Conservation (phyloP, 1,139 yeast genomes). For the Hansenula sp. region DNA sequence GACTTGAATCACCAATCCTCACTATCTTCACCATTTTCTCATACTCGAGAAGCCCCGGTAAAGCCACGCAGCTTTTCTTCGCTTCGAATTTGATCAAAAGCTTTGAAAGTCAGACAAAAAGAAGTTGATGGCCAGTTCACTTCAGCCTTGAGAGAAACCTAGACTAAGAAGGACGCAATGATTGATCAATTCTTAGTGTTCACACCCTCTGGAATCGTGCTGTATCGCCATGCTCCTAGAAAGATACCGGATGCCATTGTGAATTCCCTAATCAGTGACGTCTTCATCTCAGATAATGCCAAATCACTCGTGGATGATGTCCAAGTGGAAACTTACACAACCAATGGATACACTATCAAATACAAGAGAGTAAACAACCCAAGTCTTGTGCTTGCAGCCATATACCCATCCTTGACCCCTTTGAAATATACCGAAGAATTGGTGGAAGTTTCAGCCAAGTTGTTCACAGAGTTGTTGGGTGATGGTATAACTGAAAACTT, state of each 20-base stretch:
- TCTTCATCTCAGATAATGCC: slow-evolving; percentile 36
- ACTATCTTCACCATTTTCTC: slow-evolving; percentile 5
- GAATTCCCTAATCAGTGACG: slow-evolving; percentile 46
- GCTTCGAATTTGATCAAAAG: no score
- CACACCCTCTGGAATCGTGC: slow-evolving; percentile 54
- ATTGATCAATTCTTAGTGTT: slow-evolving; percentile 54
- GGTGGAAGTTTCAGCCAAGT: slow-evolving; percentile 24
- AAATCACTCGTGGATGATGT: slow-evolving; percentile 25
- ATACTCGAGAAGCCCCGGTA: not conserved
- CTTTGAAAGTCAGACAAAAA: not conserved
- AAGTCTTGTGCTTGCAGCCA: slow-evolving; percentile 25
- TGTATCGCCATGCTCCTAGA: slow-evolving; percentile 45
- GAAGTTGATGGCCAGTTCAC: no score
- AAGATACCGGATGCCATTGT: slow-evolving; percentile 39
- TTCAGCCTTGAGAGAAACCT: not conserved
- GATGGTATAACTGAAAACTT: slow-evolving; percentile 26
- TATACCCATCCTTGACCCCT: slow-evolving; percentile 29
- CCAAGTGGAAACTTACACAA: slow-evolving; percentile 29
- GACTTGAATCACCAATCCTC: no score
- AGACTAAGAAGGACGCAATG: slow-evolving; percentile 28
- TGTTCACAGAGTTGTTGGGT: slow-evolving; percentile 27
- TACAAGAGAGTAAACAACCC: slow-evolving; percentile 25
- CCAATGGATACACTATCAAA: slow-evolving; percentile 29
- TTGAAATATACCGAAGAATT: slow-evolving; percentile 31
- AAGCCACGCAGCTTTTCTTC: no score